These are phyloP conservation scores for Colletotrichum abscissum DNA, from an alignment of 2,329 filamentous ascomycete species.

Conservation along the genomic window DNA sequence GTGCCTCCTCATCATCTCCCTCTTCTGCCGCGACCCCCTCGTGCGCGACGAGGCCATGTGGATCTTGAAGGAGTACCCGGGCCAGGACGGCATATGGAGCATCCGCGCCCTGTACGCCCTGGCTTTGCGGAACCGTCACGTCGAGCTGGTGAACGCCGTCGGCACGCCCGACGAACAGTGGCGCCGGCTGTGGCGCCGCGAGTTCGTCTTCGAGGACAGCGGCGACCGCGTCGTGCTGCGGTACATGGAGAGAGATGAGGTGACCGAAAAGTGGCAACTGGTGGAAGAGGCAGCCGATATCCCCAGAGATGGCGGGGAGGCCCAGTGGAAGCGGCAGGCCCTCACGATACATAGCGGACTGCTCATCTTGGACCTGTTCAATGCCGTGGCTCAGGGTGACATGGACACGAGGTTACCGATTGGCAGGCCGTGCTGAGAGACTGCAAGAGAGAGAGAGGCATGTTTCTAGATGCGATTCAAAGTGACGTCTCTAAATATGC, in stretches of 20 bases:
- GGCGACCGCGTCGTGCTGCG: slow-evolving; percentile 46
- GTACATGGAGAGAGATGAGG: slow-evolving; percentile 41
- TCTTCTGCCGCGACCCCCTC: slow-evolving; percentile 47
- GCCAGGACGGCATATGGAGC: slow-evolving; percentile 47
- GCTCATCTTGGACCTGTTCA: slow-evolving; percentile 34
- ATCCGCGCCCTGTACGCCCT: slow-evolving; percentile 42
- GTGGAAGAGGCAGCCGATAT: slow-evolving; percentile 51
- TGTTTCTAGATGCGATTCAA: background rate
- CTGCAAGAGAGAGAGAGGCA: background rate
- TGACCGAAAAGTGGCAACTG: slow-evolving; percentile 47
- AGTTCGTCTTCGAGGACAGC: slow-evolving; percentile 48
- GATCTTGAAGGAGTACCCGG: slow-evolving; percentile 47
- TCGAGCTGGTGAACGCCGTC: slow-evolving; percentile 43
- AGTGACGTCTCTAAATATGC: background rate
- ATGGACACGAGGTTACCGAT: no score
- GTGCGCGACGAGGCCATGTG: slow-evolving; percentile 45
- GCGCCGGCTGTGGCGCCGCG: slow-evolving; percentile 45
- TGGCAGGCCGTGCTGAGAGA: background rate
- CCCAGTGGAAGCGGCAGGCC: slow-evolving; percentile 49
- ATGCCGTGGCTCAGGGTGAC: background rate
- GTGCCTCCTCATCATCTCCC: slow-evolving; percentile 38
- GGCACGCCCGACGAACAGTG: slow-evolving; percentile 45
- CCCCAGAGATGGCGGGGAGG: slow-evolving; percentile 39
- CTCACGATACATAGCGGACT: slow-evolving; percentile 41
- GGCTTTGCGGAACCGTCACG: slow-evolving; percentile 39